Evolutionary conservation across 106 monocot genomes (phyloP), one percentile per base, ranked within the genome.

Genomic region (Agapanthus africanus): DNA sequence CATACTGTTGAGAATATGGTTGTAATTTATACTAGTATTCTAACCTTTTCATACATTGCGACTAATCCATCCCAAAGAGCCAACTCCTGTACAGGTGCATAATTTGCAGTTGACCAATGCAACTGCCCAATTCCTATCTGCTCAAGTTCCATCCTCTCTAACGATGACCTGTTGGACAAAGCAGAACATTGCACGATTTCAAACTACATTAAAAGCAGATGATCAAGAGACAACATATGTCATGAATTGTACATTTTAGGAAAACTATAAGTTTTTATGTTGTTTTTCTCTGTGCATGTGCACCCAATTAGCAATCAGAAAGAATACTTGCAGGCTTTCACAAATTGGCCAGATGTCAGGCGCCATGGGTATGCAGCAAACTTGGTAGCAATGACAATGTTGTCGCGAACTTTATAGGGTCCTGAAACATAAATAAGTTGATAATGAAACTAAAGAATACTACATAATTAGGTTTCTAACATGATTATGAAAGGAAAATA

Each of bases 311-410:
- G 42, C 64, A 81, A 79, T 76, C 65, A 67, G 61, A 79, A 71
- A 73, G 40, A 77, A 63, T 93, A 99, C 92, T 87, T 87, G 92
- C 97, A 99, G 50, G 97, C 97, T 73, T 70, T 80, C 47, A 99
- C 92, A 79, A 99, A 99, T 30, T 99, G 97, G 42, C 77, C 88
- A 49, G 90, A 72, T 36, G 97, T 99, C 50, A 99, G 54, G 16
- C 97, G 84, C 92, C 97, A 99, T 6, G 97, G 97, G 76, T 99
- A 99, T 54, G 97, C 97, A 50, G 97, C 97, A 85, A 99, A 99
- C 74, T 99, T 99, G 44, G 97, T 99, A 34, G 97, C 97, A 78
- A 99, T 79, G 23, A 90, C 74, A 79, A 99, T 78, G 41, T 85
- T 74, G 30, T 92, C 78, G 69, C 63, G 69, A 27, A 62, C 72